Evolutionary conservation across 768 basidiomycete genomes (phyloP).

Genomic region (Russula sp.): DNA sequence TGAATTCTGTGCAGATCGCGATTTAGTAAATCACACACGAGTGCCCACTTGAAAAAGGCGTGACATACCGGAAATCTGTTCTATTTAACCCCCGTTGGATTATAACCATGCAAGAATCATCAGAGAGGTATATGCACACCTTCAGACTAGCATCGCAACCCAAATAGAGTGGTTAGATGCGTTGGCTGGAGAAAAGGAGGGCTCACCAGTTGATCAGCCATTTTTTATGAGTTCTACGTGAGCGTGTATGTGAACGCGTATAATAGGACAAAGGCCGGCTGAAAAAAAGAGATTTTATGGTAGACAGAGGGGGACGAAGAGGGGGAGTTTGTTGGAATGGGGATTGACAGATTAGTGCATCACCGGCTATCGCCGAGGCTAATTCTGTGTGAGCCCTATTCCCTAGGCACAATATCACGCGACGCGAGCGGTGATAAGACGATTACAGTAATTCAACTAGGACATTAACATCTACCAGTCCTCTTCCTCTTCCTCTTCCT

Average conservation of each 20-base stretch:
- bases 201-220: constrained; percentile 58
- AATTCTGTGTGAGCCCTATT: not conserved
- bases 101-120: not conserved
- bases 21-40: not conserved
- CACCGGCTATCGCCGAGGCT: constrained; percentile 24
- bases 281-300: not conserved
- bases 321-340: not conserved
- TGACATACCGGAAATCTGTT: constrained; percentile 83
- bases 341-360: not conserved
- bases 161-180: not conserved
- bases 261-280: not conserved
- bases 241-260: constrained; percentile 4
- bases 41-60: constrained; percentile 4
- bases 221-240: constrained; percentile 31
- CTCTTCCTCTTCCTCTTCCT: constrained; percentile 39
- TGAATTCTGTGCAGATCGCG: constrained; percentile 70
- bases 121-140: constrained; percentile 41
- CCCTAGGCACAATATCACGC: no score
- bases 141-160: constrained; percentile 47
- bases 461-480: constrained; percentile 29
- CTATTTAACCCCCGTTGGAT: constrained; percentile 41
- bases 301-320: not conserved
- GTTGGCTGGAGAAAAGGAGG: constrained; percentile 19
- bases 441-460: not conserved
- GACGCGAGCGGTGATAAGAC: not conserved